Evolutionary conservation across 2,329 filamentous ascomycete species (phyloP).

Genomic region (Pseudocercospora crystallina): DNA sequence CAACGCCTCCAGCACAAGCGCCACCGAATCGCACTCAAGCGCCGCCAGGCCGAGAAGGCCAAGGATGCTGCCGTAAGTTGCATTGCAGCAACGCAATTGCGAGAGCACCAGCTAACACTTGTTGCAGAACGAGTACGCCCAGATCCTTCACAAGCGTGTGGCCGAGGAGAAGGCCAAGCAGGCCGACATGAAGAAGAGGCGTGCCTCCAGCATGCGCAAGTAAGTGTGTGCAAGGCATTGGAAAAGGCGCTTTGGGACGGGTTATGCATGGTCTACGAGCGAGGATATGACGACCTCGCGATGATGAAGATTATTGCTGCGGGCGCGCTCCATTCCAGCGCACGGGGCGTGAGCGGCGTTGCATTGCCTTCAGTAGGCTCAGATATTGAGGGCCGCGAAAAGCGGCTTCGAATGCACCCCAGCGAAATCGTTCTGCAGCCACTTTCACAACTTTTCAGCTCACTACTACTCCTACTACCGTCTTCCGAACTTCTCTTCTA

Average conservation of each 20-base stretch:
- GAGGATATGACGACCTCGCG: conserved; percentile 15
- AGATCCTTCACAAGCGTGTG: conserved; percentile 95
- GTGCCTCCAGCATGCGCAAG: conserved; percentile 93
- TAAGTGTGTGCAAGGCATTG: conserved; percentile 40
- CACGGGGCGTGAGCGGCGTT: conserved; percentile 18
- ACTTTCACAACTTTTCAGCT: not conserved
- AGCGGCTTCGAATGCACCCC: conserved; percentile 18
- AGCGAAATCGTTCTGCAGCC: conserved; percentile 17
- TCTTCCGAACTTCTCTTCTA: not conserved
- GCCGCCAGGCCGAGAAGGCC: conserved; percentile 91
- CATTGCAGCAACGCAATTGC: not conserved
- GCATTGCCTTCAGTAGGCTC: conserved; percentile 4
- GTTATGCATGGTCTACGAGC: conserved; percentile 19
- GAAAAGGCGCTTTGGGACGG: conserved; percentile 18
- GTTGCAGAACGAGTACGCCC: conserved; percentile 87
- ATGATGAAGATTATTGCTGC: conserved; percentile 16
- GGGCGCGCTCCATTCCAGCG: conserved; percentile 5
- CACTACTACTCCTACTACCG: not conserved
- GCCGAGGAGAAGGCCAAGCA: conserved; percentile 92
- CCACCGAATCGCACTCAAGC: conserved; percentile 96
- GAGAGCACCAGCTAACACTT: conserved; percentile 38
- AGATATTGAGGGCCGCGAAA: conserved; percentile 9
- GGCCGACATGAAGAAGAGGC: conserved; percentile 92
- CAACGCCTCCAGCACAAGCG: conserved; percentile 99
- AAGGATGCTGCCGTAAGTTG: conserved; percentile 95